Evolutionary conservation across 495 filamentous ascomycete species (phyloP).

Genomic region (Jackrogersella minutella): DNA sequence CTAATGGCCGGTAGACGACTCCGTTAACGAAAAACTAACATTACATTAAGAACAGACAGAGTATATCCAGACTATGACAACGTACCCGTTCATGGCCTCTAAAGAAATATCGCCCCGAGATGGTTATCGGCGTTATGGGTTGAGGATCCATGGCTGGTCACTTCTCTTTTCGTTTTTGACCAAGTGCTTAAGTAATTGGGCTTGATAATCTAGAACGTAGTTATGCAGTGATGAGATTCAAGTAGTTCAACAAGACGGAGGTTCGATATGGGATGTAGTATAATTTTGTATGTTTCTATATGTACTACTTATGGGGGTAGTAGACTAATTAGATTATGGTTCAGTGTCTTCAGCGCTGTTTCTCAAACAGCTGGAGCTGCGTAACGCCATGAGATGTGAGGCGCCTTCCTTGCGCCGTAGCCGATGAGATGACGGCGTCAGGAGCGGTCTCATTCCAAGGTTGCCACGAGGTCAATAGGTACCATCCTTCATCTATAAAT

Average conservation of each 20-base stretch:
- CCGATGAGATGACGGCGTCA: conserved; percentile 13
- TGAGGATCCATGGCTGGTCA: conserved; percentile 7
- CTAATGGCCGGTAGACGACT: conserved; percentile 65
- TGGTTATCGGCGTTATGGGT: conserved; percentile 16
- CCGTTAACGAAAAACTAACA: conserved; percentile 69
- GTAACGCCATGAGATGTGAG: background rate
- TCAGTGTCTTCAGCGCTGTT: too few relatives aligned
- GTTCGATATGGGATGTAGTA: background rate
- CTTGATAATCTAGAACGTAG: too few relatives aligned
- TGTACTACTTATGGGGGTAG: too few relatives aligned
- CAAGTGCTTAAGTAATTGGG: too few relatives aligned
- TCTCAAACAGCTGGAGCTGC: too few relatives aligned
- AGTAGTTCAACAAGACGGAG: background rate
- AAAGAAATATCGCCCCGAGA: conserved; percentile 32
- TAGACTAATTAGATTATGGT: too few relatives aligned
- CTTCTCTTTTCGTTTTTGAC: background rate
- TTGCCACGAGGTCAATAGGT: too few relatives aligned
- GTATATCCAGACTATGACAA: background rate
- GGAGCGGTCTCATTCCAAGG: background rate
- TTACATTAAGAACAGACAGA: background rate
- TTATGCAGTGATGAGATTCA: background rate
- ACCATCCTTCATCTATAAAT: too few relatives aligned
- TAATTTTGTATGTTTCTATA: too few relatives aligned
- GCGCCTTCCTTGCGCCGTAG: conserved; percentile 11
- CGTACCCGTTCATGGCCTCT: conserved; percentile 26